phyloP scores from a whole-genome alignment of 164 flowering plant species.

The Nymphaea colorata region DNA sequence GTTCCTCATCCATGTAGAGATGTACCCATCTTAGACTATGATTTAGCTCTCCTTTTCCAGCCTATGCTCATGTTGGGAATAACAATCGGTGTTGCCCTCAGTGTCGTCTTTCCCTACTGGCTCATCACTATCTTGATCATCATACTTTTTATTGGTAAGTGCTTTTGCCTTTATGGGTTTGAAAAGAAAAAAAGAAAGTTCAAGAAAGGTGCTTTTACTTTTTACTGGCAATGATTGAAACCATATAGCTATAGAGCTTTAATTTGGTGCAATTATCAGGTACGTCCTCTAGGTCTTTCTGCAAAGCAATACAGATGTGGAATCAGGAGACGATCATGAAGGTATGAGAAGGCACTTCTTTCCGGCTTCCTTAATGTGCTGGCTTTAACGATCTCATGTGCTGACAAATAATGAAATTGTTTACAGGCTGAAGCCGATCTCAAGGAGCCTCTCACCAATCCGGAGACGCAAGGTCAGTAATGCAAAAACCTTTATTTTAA shows the following conservation, averaged over 20 bases:
- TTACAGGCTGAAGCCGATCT: neutral
- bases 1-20: constrained; percentile 77
- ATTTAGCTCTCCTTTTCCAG: constrained; percentile 82
- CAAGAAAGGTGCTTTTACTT: too few species aligned
- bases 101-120: constrained; percentile 96
- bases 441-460: neutral
- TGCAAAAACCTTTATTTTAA: too few species aligned
- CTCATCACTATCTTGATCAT: constrained; percentile 90
- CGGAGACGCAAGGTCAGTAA: neutral
- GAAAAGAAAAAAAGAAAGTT: too few species aligned
- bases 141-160: constrained; percentile 68
- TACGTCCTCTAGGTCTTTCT: constrained; percentile 81
- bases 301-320: constrained; percentile 84
- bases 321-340: constrained; percentile 70
- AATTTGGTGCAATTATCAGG: constrained; percentile 27
- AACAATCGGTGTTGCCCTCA: constrained; percentile 73
- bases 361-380: neutral
- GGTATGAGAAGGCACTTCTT: constrained; percentile 19
- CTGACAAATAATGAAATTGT: neutral
- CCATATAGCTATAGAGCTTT: neutral
- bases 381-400: neutral
- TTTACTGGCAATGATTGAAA: too few species aligned
- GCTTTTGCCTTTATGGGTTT: too few species aligned
- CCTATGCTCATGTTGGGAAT: constrained; percentile 96
- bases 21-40: constrained; percentile 84